Evolutionary conservation across 306 rosid genomes (phyloP).

Genomic region (Heteromeles arbutifolia): DNA sequence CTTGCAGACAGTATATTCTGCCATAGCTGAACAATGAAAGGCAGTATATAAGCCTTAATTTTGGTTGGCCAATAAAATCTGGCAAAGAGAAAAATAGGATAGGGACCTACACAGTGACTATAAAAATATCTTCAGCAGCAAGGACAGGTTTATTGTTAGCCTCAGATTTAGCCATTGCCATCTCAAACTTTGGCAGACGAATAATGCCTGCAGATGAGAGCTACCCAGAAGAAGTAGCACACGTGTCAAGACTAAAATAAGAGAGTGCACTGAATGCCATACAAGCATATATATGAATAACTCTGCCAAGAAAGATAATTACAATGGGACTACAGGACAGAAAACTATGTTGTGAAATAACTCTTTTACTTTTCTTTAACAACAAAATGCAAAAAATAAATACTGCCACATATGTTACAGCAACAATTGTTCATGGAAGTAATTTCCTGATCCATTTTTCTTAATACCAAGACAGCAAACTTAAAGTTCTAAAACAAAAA

Average conservation of each 20-base stretch:
- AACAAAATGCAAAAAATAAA: too few relatives aligned
- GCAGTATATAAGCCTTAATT: constrained; percentile 9
- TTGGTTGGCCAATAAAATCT: constrained; percentile 10
- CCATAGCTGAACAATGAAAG: constrained; percentile 66
- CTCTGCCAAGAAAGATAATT: background rate
- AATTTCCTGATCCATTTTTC: background rate
- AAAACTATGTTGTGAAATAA: background rate
- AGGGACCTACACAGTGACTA: constrained; percentile 72
- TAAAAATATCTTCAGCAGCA: constrained; percentile 78
- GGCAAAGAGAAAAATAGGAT: constrained; percentile 11
- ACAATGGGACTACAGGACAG: constrained; percentile 6
- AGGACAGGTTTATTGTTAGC: constrained; percentile 82
- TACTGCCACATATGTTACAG: background rate
- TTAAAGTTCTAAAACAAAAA: background rate
- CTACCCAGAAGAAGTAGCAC: constrained; percentile 36
- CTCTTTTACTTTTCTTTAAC: background rate
- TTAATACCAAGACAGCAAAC: background rate
- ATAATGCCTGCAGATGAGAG: constrained; percentile 91
- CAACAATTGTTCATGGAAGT: background rate
- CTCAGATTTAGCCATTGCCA: constrained; percentile 94
- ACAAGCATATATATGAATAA: constrained; percentile 10
- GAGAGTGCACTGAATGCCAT: background rate
- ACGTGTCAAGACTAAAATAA: constrained; percentile 23
- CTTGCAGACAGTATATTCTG: constrained; percentile 94
- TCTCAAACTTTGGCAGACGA: constrained; percentile 93